Evolutionary conservation across 371 early-diverging fungal species (phyloP), one percentile per base, ranked within the genome.

Genomic region (Mortierella sp.): DNA sequence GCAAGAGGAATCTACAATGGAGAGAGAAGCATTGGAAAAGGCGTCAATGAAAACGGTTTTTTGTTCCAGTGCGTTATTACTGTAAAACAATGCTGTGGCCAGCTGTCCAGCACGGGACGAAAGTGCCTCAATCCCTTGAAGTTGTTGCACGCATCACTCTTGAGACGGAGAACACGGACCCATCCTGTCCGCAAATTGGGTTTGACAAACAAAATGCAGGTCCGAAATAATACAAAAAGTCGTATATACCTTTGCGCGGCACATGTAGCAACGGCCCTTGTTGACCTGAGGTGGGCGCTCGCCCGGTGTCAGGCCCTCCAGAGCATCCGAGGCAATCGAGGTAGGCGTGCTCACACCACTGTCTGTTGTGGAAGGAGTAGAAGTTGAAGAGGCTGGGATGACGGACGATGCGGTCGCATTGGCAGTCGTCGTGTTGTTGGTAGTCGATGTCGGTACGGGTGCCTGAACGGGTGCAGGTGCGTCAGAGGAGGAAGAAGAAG

Each of bases 181-280:
- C 61, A 34, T 11, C 22, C 34, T 19, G 22, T 31, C 37, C 19
- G 10, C 14, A 58, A 34, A 34, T 58, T 58, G 61, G 22, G 61
- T 58, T 58, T 58, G 61, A 55, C 34, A 58, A 31, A 34, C 61
- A 58, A 58, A 29, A 58, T 58, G 37, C 37, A 58, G 22, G 61
- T 58, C 61, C 61, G 34, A 34, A 16, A 31, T 16, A 31, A 14
- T 13, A 55, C 29, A 31, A 16, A 5, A 8, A 7, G 19, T 24
- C 34, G 11, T 22, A 10, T 37, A 68, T 86, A 90, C 93, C 87
- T 93, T 94, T 31, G 89, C 88, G 76, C 93, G 87, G 85, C 96
- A 95, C 65, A 88, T 79, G 78, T 90, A 93, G 77, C 96, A 95
- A 69, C 93, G 88, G 64, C 93, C 93, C 85, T 94, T 94, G 79